A percentile compares a stretch with the other conserved stretches of the same genome.
Conservation (phyloP, 2,329 filamentous ascomycete genomes). For the Cladosporium cucumerinum region DNA sequence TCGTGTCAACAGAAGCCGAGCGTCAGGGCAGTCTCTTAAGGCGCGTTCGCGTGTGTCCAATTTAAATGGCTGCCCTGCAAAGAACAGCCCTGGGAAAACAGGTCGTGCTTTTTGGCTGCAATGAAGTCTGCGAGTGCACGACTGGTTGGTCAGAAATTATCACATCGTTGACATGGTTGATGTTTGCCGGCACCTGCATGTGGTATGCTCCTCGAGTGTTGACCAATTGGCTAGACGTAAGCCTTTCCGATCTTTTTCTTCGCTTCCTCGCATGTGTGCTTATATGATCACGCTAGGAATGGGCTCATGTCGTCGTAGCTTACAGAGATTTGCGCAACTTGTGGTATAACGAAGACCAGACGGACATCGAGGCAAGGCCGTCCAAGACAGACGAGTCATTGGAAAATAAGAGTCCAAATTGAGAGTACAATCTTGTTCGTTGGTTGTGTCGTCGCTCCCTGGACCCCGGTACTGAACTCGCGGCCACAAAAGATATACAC, state of each 20-base stretch:
- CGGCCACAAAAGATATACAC: too few relatives aligned
- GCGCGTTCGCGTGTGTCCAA: neutral
- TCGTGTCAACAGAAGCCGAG: neutral
- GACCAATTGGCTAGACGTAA: neutral
- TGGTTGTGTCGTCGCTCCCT: too few relatives aligned
- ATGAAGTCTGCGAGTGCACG: neutral
- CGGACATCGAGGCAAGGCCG: neutral
- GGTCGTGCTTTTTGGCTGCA: neutral
- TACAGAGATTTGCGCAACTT: neutral
- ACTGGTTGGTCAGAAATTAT: neutral
- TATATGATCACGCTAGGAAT: neutral
- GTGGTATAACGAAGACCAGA: neutral
- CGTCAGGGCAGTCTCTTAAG: neutral
- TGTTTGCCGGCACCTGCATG: neutral
- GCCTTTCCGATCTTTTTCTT: neutral
- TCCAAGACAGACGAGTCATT: neutral
- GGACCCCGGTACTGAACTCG: too few relatives aligned
- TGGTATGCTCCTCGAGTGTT: neutral
- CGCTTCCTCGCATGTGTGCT: neutral
- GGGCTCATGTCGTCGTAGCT: neutral
- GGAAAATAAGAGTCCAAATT: neutral
- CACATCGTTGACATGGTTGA: neutral
- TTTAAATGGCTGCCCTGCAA: neutral
- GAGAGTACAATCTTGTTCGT: too few relatives aligned
- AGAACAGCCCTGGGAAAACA: neutral